A percentile compares a stretch with the other conserved stretches of the same genome.
Evolutionary conservation across 2,329 filamentous ascomycete species (phyloP).

Genomic region (Alternaria sp.): DNA sequence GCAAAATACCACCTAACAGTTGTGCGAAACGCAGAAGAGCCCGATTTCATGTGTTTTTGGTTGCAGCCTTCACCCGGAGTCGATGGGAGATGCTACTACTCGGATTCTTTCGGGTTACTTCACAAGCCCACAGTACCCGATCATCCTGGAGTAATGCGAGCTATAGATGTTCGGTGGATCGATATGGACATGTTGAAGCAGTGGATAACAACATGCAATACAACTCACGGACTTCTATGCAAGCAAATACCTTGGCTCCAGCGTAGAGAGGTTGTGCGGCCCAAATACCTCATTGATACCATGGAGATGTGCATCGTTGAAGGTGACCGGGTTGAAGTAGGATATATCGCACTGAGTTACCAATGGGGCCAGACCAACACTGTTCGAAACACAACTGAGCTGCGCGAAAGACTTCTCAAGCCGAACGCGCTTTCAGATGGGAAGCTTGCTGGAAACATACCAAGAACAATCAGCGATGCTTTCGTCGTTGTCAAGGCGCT

Average conservation of each 20-base stretch:
- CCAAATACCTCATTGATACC: not conserved
- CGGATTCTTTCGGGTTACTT: no score
- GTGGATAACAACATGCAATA: not conserved
- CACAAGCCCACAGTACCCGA: not conserved
- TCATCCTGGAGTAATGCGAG: not conserved
- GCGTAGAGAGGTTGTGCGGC: not conserved
- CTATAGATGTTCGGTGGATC: not conserved
- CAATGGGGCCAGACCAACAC: not conserved
- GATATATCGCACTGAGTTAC: not conserved
- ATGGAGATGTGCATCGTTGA: not conserved
- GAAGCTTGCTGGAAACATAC: not conserved
- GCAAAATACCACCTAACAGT: no score
- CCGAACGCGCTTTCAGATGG: accelerated
- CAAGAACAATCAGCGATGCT: not conserved
- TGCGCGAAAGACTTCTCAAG: not conserved
- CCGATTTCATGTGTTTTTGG: no score
- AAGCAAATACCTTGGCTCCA: not conserved
- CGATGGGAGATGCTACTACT: no score
- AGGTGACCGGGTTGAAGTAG: accelerated
- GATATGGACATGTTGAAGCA: not conserved
- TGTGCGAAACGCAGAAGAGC: no score
- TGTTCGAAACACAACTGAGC: not conserved
- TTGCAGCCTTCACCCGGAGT: no score
- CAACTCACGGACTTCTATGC: not conserved
- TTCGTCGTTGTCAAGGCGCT: not conserved